phyloP scores from a whole-genome alignment of 352 stramenopile species.

The Phytophthora cactorum region DNA sequence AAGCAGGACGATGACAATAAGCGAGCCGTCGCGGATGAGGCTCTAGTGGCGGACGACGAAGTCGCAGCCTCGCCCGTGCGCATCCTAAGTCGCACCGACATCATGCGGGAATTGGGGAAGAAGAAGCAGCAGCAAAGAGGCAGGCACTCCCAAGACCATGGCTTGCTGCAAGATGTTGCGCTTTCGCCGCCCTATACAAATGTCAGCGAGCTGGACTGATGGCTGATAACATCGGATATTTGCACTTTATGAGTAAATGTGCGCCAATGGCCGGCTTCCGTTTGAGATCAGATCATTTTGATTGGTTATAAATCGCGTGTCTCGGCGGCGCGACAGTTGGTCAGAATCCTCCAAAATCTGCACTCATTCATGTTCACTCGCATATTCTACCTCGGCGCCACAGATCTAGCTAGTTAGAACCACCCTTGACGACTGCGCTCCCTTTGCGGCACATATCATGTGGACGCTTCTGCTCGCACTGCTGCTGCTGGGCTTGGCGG shows the following conservation, averaged over 20 bases:
- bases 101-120: slow-evolving; percentile 50
- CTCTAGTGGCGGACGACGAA: neutral
- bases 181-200: slow-evolving; percentile 37
- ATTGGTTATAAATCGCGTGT: slow-evolving; percentile 26
- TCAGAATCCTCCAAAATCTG: too few relatives aligned
- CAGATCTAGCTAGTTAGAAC: slow-evolving; percentile 2
- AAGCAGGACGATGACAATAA: slow-evolving; percentile 28
- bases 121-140: slow-evolving; percentile 2
- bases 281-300: slow-evolving; percentile 7
- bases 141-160: neutral
- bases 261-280: neutral
- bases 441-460: slow-evolving; percentile 24
- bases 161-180: slow-evolving; percentile 2
- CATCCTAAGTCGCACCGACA: slow-evolving; percentile 60
- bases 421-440: neutral
- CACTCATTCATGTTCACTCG: slow-evolving; percentile 4
- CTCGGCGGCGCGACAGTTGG: slow-evolving; percentile 5
- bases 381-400: neutral
- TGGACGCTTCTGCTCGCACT: slow-evolving; percentile 50
- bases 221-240: slow-evolving; percentile 7
- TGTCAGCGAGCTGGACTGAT: slow-evolving; percentile 48
- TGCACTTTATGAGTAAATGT: neutral
- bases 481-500: slow-evolving; percentile 32
- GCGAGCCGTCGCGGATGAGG: neutral
- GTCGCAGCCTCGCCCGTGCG: slow-evolving; percentile 29